Evolutionary conservation across 768 basidiomycete genomes (phyloP).

Genomic region (Lactarius hatsudake): DNA sequence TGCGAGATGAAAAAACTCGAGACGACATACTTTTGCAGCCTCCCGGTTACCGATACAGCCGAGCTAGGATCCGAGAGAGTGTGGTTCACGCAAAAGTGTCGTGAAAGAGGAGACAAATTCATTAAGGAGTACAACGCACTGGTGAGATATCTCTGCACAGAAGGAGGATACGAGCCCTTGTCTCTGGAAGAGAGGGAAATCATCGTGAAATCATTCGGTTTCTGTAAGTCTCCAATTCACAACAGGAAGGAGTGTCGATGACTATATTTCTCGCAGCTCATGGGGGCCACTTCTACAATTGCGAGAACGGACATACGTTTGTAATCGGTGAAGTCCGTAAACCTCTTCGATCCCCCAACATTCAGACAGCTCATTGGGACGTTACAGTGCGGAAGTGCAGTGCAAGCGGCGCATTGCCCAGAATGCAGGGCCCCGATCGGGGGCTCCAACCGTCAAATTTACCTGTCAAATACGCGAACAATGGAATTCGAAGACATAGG

Average conservation of each 20-base stretch:
- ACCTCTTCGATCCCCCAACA: not conserved
- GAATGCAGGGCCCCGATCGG: constrained; percentile 58
- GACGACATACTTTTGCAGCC: constrained; percentile 30
- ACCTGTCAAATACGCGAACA: constrained; percentile 43
- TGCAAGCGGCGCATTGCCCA: constrained; percentile 46
- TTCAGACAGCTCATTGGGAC: constrained; percentile 8
- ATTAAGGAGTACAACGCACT: constrained; percentile 28
- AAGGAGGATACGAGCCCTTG: constrained; percentile 28
- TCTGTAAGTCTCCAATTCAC: constrained; percentile 26
- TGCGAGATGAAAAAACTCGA: not conserved
- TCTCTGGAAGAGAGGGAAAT: constrained; percentile 31
- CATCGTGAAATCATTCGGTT: constrained; percentile 32
- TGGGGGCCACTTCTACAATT: constrained; percentile 36
- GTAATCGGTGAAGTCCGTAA: constrained; percentile 52
- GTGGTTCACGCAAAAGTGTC: constrained; percentile 34
- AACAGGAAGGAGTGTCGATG: not conserved
- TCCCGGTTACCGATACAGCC: constrained; percentile 18
- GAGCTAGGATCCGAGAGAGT: constrained; percentile 28
- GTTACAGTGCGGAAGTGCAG: constrained; percentile 58
- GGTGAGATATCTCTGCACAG: constrained; percentile 24
- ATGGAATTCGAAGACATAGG: constrained; percentile 49
- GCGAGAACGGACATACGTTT: constrained; percentile 57
- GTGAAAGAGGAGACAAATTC: constrained; percentile 27
- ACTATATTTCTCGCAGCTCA: constrained; percentile 25
- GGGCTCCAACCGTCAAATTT: constrained; percentile 43